A percentile compares a stretch with the other conserved stretches of the same genome.
These are phyloP conservation scores for Salix caprea DNA, from an alignment of 345 rosid genomes.

Conservation along the genomic window DNA sequence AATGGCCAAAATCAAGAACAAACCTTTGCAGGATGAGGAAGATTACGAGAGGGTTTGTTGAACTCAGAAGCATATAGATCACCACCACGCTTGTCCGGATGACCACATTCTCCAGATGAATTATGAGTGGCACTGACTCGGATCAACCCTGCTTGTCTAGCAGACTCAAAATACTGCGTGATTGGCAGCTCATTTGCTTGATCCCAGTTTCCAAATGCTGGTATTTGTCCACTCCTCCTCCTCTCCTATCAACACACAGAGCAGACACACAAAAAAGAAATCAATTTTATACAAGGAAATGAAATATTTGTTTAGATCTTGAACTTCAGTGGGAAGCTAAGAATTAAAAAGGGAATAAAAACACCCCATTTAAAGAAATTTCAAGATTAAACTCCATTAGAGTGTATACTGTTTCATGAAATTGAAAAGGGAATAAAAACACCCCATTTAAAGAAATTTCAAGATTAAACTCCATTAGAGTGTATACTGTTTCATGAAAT, in stretches of 20 bases:
- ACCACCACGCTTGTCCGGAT: constrained; percentile 16
- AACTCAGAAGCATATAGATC: constrained; percentile 34
- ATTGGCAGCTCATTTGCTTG: constrained; percentile 76
- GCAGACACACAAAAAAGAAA: not conserved
- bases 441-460: too few species aligned
- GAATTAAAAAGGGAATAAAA: not conserved
- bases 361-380: too few species aligned
- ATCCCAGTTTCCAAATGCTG: constrained; percentile 91
- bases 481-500: too few species aligned
- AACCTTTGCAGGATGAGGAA: constrained; percentile 41
- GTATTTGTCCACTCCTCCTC: constrained; percentile 78
- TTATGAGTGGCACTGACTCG: constrained; percentile 37
- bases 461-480: too few species aligned
- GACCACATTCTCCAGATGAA: constrained; percentile 63
- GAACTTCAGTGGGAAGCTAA: not conserved
- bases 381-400: too few species aligned
- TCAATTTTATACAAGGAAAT: not conserved
- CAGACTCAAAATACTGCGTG: constrained; percentile 86
- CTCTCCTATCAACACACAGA: constrained; percentile 18
- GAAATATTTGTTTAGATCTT: too few species aligned
- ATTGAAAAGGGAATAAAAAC: too few species aligned
- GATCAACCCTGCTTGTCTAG: constrained; percentile 83
- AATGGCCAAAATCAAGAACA: not conserved
- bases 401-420: too few species aligned
- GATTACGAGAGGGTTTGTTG: constrained; percentile 21